A percentile compares a stretch with the other conserved stretches of the same genome.
Conservation (phyloP, 2,329 filamentous ascomycete genomes). For the Pyricularia pennisetigena region DNA sequence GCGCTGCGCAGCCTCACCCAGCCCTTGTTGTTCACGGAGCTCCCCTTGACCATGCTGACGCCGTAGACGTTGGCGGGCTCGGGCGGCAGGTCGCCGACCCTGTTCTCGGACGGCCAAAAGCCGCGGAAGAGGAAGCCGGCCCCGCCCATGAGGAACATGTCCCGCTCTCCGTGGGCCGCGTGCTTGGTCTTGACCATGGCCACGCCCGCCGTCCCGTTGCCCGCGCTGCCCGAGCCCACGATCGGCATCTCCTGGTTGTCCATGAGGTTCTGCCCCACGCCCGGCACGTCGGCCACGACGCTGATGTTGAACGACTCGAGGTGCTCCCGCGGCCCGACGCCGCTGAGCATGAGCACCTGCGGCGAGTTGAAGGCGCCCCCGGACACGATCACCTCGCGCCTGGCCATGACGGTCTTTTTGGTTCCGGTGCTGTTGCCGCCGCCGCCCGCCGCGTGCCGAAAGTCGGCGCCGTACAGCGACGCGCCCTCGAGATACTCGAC, state of each 20-base stretch:
- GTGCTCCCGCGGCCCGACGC: constrained; percentile 12
- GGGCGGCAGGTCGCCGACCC: constrained; percentile 15
- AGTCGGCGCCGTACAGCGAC: constrained; percentile 23
- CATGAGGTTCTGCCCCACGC: constrained; percentile 40
- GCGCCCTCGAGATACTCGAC: constrained; percentile 23
- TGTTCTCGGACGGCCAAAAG: constrained; percentile 38
- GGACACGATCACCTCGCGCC: constrained; percentile 38
- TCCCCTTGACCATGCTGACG: constrained; percentile 29
- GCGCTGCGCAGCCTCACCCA: constrained; percentile 49
- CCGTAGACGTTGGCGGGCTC: constrained; percentile 21
- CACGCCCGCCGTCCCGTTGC: constrained; percentile 11
- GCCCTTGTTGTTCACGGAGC: constrained; percentile 47
- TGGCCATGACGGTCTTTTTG: constrained; percentile 13
- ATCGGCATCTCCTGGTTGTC: constrained; percentile 32
- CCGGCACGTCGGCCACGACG: constrained; percentile 31
- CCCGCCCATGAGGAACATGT: constrained; percentile 43
- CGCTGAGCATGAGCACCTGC: constrained; percentile 35
- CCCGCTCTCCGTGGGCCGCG: constrained; percentile 29
- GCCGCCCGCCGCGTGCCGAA: constrained; percentile 5
- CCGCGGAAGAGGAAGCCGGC: constrained; percentile 39
- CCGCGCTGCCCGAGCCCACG: constrained; percentile 14
- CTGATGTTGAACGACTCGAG: constrained; percentile 32
- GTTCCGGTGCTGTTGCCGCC: constrained; percentile 13
- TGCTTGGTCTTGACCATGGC: constrained; percentile 20
- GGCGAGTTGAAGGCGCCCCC: constrained; percentile 40